Evolutionary conservation across 179 eudicot species (phyloP), one percentile per base, ranked within the genome.

Genomic region (Silene vulgaris): DNA sequence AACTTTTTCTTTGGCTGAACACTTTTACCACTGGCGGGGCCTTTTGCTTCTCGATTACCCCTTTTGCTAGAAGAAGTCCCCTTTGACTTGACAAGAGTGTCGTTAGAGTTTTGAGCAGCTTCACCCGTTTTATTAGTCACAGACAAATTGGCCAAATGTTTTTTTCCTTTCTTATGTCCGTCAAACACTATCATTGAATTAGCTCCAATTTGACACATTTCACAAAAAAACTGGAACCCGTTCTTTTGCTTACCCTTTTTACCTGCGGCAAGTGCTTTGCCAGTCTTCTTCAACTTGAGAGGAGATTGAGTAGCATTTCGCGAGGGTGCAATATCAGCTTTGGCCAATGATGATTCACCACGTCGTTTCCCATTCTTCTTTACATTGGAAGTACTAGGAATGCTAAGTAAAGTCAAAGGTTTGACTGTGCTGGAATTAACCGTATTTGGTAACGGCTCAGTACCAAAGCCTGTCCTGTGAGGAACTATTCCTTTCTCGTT

Each of bases 161-260:
- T 85, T 79, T 87, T 90, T 7, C 96, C 96, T 13, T 62, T 79
- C 74, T 48, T 76, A 75, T 90, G 96, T 5, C 35, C 68, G 21
- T 80, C 60, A 83, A 90, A 74, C 35, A 82, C 86, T 9, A 74
- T 78, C 78, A 45, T 56, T 16, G 82, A 73, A 60, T 37, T 59
- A 50, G 86, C 76, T 43, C 88, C 87, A 9, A 79, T 73, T 60
- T 83, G 61, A 69, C 93, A 90, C 63, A 83, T 30, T 14, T 79
- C 82, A 26, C 96, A 89, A 84, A 84, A 85, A 60, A 78, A 83
- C 50, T 12, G 57, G 9, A 50, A 3, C 68, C 13, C n/a, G 28
- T 29, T 64, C 68, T 29, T 21, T 64, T 29, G 29, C 14, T 64
- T 23, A 63, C 56, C 56, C 72, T 20, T 68, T 68, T 19, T 68